Conservation (phyloP, 768 basidiomycete species). For the Macrolepiota fuliginosa region DNA sequence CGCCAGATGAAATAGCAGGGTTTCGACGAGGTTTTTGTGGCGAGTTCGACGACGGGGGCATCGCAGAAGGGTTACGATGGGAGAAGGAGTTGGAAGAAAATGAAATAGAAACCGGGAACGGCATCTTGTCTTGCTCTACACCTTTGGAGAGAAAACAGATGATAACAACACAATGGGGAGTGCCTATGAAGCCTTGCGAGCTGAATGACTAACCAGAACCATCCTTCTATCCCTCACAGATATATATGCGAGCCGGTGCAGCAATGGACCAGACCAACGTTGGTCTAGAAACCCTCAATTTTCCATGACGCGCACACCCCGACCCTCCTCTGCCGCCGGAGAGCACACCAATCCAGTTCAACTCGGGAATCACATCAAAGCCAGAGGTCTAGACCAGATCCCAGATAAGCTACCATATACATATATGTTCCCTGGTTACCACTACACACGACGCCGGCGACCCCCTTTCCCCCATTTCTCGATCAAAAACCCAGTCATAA, state of each 20-base stretch:
- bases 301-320: conserved; percentile 9
- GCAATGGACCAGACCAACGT: conserved; percentile 2
- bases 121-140: conserved; percentile 15
- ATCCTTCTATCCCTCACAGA: not conserved
- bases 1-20: conserved; percentile 10
- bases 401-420: conserved; percentile 7
- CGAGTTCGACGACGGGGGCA: conserved; percentile 16
- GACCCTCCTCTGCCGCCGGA: conserved; percentile 5
- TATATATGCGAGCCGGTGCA: conserved; percentile 9
- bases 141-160: conserved; percentile 8
- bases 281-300: conserved; percentile 12
- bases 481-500: conserved; percentile 75
- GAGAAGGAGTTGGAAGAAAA: conserved; percentile 14
- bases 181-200: not conserved
- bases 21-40: not conserved
- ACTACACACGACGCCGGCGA: conserved; percentile 56
- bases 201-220: not conserved
- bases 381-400: conserved; percentile 15
- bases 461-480: conserved; percentile 95
- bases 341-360: conserved; percentile 10
- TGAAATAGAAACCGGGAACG: conserved; percentile 26
- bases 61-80: conserved; percentile 9
- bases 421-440: conserved; percentile 13
- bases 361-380: conserved; percentile 1
- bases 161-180: not conserved